Percentiles rank a stretch among this genome's conserved stretches.
phyloP scores from a whole-genome alignment of 495 filamentous ascomycete species.

The Cairneyella variabilis region DNA sequence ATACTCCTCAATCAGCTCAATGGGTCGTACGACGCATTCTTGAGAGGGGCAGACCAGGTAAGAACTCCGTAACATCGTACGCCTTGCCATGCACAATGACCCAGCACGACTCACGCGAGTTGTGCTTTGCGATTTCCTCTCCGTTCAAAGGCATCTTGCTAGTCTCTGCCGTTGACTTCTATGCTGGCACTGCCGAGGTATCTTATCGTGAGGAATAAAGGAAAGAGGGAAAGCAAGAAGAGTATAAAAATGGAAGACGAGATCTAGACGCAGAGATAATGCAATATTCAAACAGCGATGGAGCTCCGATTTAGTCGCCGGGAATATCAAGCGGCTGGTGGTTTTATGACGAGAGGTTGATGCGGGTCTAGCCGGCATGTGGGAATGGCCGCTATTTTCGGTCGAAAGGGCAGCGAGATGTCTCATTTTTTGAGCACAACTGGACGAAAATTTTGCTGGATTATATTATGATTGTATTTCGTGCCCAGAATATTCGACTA shows the following conservation, averaged over 20 bases:
- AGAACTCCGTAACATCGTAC: slow-evolving; percentile 79
- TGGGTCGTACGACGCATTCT: no score
- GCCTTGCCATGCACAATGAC: slow-evolving; percentile 66
- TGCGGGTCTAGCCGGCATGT: no score
- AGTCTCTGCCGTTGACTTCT: not conserved
- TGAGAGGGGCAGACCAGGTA: slow-evolving; percentile 40
- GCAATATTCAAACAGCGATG: no score
- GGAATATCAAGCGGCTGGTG: no score
- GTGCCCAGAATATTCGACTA: no score
- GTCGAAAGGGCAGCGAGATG: no score
- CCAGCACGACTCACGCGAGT: slow-evolving; percentile 69
- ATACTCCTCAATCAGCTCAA: slow-evolving; percentile 18
- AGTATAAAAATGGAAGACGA: not conserved
- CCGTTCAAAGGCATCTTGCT: slow-evolving; percentile 23
- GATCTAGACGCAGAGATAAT: not conserved
- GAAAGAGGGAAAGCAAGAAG: not conserved
- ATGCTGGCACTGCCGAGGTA: not conserved
- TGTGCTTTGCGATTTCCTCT: slow-evolving; percentile 49
- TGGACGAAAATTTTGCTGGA: no score
- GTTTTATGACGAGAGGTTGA: no score
- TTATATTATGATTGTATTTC: no score
- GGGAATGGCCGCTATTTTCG: no score
- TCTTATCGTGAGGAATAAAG: not conserved
- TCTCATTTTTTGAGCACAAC: no score
- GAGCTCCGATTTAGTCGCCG: no score